Conservation (phyloP, 352 stramenopile genomes). For the Phytophthora kernoviae region DNA sequence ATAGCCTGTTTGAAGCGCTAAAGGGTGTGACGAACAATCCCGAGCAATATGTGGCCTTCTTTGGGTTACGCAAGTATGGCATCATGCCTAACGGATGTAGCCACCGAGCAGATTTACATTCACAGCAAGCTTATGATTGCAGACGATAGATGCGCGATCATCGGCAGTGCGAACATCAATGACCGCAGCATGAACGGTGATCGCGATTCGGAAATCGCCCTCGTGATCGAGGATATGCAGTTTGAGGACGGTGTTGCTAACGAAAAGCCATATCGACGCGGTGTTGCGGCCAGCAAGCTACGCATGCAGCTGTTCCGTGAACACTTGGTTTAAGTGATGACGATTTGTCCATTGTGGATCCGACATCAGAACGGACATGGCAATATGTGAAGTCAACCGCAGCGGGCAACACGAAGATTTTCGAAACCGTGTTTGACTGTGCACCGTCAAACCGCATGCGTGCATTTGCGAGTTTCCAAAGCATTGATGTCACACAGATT, state of each 20-base stretch:
- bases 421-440: conserved; percentile 85
- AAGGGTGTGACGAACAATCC: conserved; percentile 64
- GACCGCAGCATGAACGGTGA: conserved; percentile 94
- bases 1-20: conserved; percentile 80
- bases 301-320: conserved; percentile 85
- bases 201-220: conserved; percentile 86
- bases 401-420: conserved; percentile 77
- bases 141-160: conserved; percentile 91
- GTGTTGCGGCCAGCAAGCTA: conserved; percentile 62
- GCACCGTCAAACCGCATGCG: conserved; percentile 82
- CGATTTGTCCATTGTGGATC: conserved; percentile 59
- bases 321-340: conserved; percentile 72
- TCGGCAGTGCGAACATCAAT: conserved; percentile 96
- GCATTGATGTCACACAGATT: conserved; percentile 82
- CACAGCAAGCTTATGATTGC: conserved; percentile 91
- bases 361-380: conserved; percentile 69
- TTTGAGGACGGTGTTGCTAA: conserved; percentile 83
- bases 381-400: conserved; percentile 58
- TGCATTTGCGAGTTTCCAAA: conserved; percentile 77
- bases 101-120: conserved; percentile 93
- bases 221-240: conserved; percentile 85
- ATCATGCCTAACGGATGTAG: conserved; percentile 81
- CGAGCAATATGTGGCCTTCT: conserved; percentile 85
- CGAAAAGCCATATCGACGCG: conserved; percentile 66
- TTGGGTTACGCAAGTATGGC: conserved; percentile 82